Base-by-base conservation (phyloP, 2,329 filamentous ascomycete genomes). In the Aureobasidium sp. region DNA sequence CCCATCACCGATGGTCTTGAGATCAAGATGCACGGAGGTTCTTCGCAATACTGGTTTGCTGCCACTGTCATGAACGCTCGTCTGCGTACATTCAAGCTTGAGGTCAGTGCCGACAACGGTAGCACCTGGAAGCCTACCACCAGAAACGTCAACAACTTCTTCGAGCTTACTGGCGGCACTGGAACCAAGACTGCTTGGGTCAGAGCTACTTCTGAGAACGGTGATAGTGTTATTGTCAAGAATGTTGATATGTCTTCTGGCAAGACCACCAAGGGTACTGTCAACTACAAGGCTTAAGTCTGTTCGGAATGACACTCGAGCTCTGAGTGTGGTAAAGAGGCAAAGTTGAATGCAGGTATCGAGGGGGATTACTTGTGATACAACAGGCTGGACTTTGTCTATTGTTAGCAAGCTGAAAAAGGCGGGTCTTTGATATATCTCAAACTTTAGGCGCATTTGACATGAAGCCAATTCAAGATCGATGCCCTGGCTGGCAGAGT, bases 1-100 rank as follows among this genome's bases (percentile, higher is more conserved):
- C 79, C 78, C 47, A 81, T 84, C 68, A 76, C 76, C 52, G 72
- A 74, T 0, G 78, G 80, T 1, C 71, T 85, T 10, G 67, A 75
- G 50, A 74, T 84, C 27, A 77, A 79, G 71, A 82, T 82, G 73
- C 84, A 84, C 70, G 74, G 76, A 26, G 80, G 80, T 27, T 78
- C 79, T 3, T 80, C 78, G 5, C 69, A 72, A 34, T 78, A 78
- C 71, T 84, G 81, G 81, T 84, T 84, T 74, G 78, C 77, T 52
- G 84, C 85, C 78, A 86, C 88, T 71, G 84, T 87, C 47, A 77
- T 86, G 68, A 87, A 87, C 72, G 75, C 82, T 68, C 86, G 85
- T 70, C 76, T 82, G 64, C 77, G 79, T 17, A 78, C 87, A 44
- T 67, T 76, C 59, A 78, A 74, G 65, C 76, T 88, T 27, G 84